phyloP scores from a whole-genome alignment of 305 asterid species.

The Galium porrigens region DNA sequence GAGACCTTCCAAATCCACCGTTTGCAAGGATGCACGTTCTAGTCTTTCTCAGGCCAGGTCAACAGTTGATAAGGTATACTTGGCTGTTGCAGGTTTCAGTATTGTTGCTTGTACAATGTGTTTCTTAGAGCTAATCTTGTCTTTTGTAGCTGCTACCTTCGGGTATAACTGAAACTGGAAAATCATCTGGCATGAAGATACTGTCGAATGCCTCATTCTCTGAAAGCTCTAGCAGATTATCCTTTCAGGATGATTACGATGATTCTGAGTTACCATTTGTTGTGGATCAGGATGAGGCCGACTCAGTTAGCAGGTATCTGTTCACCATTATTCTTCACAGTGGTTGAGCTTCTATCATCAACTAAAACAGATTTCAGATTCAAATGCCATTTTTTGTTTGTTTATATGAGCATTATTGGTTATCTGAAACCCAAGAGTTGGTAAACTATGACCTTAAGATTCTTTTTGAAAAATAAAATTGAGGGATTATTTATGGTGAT shows the following conservation, averaged over 20 bases:
- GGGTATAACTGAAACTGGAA: conserved; percentile 36
- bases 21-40: conserved; percentile 26
- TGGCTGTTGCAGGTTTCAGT: conserved; percentile 1
- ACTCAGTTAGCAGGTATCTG: conserved; percentile 53
- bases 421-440: background rate
- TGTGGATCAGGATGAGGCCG: conserved; percentile 53
- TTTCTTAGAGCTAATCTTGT: conserved; percentile 12
- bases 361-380: background rate
- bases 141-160: conserved; percentile 32
- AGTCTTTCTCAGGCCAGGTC: conserved; percentile 35
- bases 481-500: background rate
- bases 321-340: background rate
- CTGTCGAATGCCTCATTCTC: conserved; percentile 43
- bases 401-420: background rate
- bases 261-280: conserved; percentile 56
- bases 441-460: background rate
- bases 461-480: too few species aligned
- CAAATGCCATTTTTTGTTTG: background rate
- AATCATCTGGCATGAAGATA: conserved; percentile 24
- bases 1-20: conserved; percentile 26
- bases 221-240: conserved; percentile 49
- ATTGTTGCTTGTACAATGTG: background rate
- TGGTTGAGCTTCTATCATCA: background rate
- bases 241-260: conserved; percentile 58
- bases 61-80: conserved; percentile 42